These are phyloP conservation scores for Fusarium papillatum DNA, from an alignment of 2,329 filamentous ascomycete genomes.

Conservation along the genomic window DNA sequence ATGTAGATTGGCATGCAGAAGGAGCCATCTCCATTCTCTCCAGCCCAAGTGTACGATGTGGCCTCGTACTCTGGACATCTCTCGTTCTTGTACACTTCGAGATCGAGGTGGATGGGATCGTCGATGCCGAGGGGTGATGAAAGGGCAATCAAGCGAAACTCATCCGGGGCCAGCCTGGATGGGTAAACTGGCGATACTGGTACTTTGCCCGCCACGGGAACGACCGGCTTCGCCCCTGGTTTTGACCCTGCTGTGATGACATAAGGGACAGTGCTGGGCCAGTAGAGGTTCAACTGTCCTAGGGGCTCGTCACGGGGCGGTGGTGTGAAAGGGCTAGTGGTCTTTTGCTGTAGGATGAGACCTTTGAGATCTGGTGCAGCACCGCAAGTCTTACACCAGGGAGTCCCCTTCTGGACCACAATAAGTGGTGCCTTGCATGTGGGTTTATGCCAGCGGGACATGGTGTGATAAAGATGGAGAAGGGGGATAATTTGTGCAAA, in stretches of 20 bases:
- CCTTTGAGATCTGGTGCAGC: not conserved
- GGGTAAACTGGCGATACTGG: not conserved
- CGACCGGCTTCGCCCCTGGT: not conserved
- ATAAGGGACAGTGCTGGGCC: not conserved
- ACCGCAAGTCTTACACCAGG: not conserved
- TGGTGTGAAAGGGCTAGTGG: accelerated
- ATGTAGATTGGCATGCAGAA: not conserved
- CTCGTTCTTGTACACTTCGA: not conserved
- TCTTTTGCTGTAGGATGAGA: not conserved
- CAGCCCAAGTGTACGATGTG: not conserved
- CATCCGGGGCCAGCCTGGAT: not conserved
- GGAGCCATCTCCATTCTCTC: not conserved
- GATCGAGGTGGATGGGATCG: not conserved
- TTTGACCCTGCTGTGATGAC: not conserved
- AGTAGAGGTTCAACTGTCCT: not conserved
- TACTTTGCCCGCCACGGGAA: accelerated
- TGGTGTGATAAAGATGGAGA: not conserved
- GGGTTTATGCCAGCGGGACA: conserved; percentile 1
- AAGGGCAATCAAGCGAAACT: not conserved
- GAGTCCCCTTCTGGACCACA: not conserved
- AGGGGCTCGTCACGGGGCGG: not conserved
- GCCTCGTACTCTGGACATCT: not conserved
- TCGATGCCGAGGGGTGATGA: accelerated
- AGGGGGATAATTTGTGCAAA: not conserved
- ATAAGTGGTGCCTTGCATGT: not conserved